These are phyloP conservation scores for Magnolia kwangsiensis DNA, from an alignment of 164 flowering plant species.

Conservation along the genomic window DNA sequence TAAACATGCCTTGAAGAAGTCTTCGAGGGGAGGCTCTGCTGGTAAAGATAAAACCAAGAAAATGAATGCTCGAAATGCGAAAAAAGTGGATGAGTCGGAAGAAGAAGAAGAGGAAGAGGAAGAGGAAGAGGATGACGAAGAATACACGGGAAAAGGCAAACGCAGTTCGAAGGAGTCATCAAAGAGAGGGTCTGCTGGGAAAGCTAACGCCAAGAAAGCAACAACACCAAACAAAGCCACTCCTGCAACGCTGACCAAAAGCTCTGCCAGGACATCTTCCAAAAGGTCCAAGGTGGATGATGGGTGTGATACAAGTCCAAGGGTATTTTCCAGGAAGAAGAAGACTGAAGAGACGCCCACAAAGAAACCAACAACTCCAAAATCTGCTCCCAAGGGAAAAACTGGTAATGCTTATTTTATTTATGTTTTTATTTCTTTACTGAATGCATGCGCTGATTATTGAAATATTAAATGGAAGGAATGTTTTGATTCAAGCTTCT, in stretches of 20 bases:
- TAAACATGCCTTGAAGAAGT: too few species aligned
- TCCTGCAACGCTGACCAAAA: constrained; percentile 34
- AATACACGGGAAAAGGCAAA: constrained; percentile 38
- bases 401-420: constrained; percentile 25
- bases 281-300: constrained; percentile 42
- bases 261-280: constrained; percentile 34
- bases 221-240: constrained; percentile 33
- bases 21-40: too few species aligned
- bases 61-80: too few species aligned
- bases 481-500: too few species aligned
- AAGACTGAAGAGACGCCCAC: constrained; percentile 24
- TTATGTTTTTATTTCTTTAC: too few species aligned
- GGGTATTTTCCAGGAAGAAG: constrained; percentile 64
- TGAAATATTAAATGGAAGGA: too few species aligned
- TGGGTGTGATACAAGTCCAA: constrained; percentile 41
- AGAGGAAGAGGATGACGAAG: constrained; percentile 31
- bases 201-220: constrained; percentile 31
- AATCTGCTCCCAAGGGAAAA: constrained; percentile 52
- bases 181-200: constrained; percentile 45
- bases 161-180: constrained; percentile 22
- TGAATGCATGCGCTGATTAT: too few species aligned
- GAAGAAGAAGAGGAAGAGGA: constrained; percentile 4
- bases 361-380: constrained; percentile 43
- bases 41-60: too few species aligned
- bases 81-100: too few species aligned